Evolutionary conservation across 2,329 filamentous ascomycete species (phyloP), one percentile per base, ranked within the genome.

Genomic region (Calonectria honghensis): DNA sequence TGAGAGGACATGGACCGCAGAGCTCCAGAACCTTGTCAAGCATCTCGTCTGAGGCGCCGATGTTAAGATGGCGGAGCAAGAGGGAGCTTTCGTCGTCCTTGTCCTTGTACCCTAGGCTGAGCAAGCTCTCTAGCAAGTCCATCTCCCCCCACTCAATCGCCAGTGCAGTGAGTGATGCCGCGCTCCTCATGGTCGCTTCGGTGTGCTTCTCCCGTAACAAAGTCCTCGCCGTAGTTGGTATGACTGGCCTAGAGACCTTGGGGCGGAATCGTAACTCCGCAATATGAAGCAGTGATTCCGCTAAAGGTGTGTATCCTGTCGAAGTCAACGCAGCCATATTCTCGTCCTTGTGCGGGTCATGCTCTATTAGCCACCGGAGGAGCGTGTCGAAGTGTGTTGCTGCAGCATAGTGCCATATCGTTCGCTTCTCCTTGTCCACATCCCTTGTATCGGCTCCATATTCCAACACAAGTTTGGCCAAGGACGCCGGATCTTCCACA

Each of bases 361-460:
- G 71, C 2, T 75, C 61, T 48, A 78, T 73, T 1, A 87, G 80
- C 76, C 80, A 85, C 16, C 78, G 70, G 27, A 86, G 75, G 6
- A 85, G 69, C 0, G 32, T 37, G 2, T 72, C 50, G 45, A 85
- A 85, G 27, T 82, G 81, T 3, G 83, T 84, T 10, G 82, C 81
- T 1, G 84, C 85, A 2, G 81, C 81, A 14, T 82, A 80, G 70
- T 87, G 85, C 85, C 85, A 87, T 14, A 86, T 81, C 35, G 81
- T 87, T 35, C 82, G 81, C 0, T 83, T 83, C 2, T 79, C 70
- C 0, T 79, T 65, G 59, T 86, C 85, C 3, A 72, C 74, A 4
- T 81, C 81, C 6, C 78, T 80, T 1, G 84, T 85, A 9, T 76
- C 68, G 0, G 80, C 81, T 0, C 78, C 77, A 24, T 83, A 70